Evolutionary conservation across 495 filamentous ascomycete genomes (phyloP), one percentile per base, ranked within the genome.

Genomic region (Penicillium parvum): DNA sequence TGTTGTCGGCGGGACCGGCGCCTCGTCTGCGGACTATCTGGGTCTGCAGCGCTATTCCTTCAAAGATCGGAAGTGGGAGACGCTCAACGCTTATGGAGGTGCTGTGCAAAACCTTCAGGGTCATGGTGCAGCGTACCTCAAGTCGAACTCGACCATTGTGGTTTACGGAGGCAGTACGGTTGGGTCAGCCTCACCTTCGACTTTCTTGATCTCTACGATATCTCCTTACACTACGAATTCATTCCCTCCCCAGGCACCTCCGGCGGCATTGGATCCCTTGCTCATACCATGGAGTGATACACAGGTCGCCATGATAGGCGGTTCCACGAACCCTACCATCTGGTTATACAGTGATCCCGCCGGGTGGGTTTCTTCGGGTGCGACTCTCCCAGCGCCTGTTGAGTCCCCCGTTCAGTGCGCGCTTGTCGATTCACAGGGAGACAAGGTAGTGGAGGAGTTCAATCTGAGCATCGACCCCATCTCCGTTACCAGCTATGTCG

Each of bases 1-100:
- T 50, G 75, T 98, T 43, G 80, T 98, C 32, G 92, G 92, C 30
- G 92, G 92, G 23, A 64, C 71, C 29, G 61, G 68, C 16, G 75
- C 74, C 33, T 66, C 72, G 11, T 64, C 66, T 8, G n/a, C n/a
- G n/a, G 57, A 65, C 14, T 94, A 89, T 53, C 59, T 75, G 20
- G 92, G 92, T n/a, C 59, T 98, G 18, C 90, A 96, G 56, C 78
- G 84, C 47, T 98, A 80, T 55, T 80, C 79, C 0, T 96, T 96
- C 59, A 65, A 75, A n/a, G 76, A 79, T 32, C 66, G 78, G 40
- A 79, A 74, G 52, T 98, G 92, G 92, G 75, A 85, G 48, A 80
- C 75, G 2, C 69, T 95, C 22, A 54, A 52, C 25, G 71, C 83
- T 5, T 45, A 66, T 5, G 58, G 64, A 1, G 43, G 60, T 3